Evolutionary conservation across 2,329 filamentous ascomycete genomes (phyloP).

Genomic region (Cordyceps farinosa): DNA sequence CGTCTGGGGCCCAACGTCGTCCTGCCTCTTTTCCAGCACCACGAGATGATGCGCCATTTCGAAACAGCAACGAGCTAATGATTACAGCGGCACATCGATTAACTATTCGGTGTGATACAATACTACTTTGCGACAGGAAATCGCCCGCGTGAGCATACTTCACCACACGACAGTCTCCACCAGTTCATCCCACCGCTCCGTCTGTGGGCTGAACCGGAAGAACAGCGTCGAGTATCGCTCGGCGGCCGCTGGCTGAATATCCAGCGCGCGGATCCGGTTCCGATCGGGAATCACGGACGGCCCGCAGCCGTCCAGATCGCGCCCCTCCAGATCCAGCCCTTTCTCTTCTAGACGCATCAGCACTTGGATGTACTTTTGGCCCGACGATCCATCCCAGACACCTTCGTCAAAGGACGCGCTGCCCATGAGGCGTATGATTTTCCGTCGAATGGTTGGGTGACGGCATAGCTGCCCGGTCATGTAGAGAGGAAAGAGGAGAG

Average conservation of each 20-base stretch:
- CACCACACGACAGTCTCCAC: slow-evolving; percentile 1
- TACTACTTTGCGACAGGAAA: no score
- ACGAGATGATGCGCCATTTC: neutral
- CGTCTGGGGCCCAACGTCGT: neutral
- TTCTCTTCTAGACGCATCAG: slow-evolving; percentile 16
- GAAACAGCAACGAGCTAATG: neutral
- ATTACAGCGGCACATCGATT: neutral
- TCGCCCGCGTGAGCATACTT: neutral
- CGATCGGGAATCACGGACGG: neutral
- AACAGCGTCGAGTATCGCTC: slow-evolving; percentile 1
- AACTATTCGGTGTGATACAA: no score
- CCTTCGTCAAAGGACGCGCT: slow-evolving; percentile 3
- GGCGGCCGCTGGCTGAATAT: neutral
- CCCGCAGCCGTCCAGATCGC: neutral
- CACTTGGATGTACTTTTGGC: neutral
- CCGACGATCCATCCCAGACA: slow-evolving; percentile 12
- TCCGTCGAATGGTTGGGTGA: slow-evolving; percentile 9
- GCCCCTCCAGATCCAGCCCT: neutral
- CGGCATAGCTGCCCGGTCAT: slow-evolving; percentile 17
- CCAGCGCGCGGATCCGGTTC: neutral
- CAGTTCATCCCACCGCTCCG: neutral
- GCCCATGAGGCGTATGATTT: slow-evolving; percentile 4
- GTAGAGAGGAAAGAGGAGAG: slow-evolving; percentile 16
- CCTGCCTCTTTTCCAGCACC: neutral
- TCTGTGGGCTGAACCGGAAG: neutral